Percentiles rank a stretch among this genome's conserved stretches.
Evolutionary conservation across 2,329 filamentous ascomycete genomes (phyloP).

Genomic region (Colletotrichum shisoi): DNA sequence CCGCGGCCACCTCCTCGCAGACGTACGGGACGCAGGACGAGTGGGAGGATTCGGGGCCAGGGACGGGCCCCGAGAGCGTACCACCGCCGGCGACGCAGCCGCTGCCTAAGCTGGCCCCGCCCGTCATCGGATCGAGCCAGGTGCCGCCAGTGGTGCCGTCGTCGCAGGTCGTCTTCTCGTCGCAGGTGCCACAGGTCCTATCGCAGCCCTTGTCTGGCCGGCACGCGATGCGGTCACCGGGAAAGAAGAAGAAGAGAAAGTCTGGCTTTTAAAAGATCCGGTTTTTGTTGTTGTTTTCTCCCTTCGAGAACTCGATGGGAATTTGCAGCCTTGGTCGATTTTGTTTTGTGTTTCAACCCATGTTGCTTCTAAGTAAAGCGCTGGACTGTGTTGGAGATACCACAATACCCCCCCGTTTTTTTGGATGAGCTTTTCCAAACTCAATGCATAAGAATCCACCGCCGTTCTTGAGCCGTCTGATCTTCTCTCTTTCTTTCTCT

Average conservation of each 20-base stretch:
- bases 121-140: slow-evolving; percentile 32
- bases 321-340: neutral
- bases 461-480: neutral
- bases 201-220: slow-evolving; percentile 57
- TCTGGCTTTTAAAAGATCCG: slow-evolving; percentile 24
- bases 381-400: slow-evolving; percentile 20
- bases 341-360: neutral
- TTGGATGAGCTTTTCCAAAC: slow-evolving; percentile 3
- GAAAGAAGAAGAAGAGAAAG: slow-evolving; percentile 47
- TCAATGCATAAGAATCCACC: slow-evolving; percentile 3
- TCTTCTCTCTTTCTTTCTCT: neutral
- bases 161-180: slow-evolving; percentile 38
- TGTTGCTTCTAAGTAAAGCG: slow-evolving; percentile 7
- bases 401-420: slow-evolving; percentile 5
- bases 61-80: slow-evolving; percentile 2
- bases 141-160: slow-evolving; percentile 19
- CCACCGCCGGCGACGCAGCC: slow-evolving; percentile 22
- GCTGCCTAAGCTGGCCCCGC: slow-evolving; percentile 24
- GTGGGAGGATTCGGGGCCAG: slow-evolving; percentile 25
- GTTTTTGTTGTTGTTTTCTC: neutral
- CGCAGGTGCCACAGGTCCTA: slow-evolving; percentile 49
- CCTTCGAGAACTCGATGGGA: neutral
- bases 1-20: slow-evolving; percentile 17
- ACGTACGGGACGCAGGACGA: slow-evolving; percentile 32
- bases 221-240: slow-evolving; percentile 55